phyloP scores from a whole-genome alignment of 1,139 yeast species.

The Pichia cactophila region DNA sequence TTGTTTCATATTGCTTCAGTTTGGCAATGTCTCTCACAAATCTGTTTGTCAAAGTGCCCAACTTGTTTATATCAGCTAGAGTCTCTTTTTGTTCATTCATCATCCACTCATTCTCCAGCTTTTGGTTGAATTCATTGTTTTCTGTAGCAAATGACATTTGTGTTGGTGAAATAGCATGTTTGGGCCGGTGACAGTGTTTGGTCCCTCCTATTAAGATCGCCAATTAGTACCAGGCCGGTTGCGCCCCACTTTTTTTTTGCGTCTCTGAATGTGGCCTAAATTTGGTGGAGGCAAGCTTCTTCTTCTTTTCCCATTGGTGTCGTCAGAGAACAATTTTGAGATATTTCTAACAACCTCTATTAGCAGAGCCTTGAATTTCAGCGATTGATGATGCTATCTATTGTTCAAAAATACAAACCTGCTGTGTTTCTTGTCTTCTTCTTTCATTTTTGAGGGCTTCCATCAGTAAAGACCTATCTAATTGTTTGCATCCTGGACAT shows the following conservation, averaged over 20 bases:
- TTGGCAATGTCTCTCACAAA: not conserved
- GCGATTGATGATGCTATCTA: no score
- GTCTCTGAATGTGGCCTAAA: not conserved
- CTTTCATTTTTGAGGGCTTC: no score
- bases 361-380: no score
- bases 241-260: not conserved
- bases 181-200: not conserved
- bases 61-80: not conserved
- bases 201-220: not conserved
- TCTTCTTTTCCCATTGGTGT: no score
- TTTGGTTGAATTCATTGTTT: not conserved
- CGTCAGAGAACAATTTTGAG: no score
- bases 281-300: no score
- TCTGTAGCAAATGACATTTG: not conserved
- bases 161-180: not conserved
- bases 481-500: no score
- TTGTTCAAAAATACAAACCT: no score
- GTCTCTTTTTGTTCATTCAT: not conserved
- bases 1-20: not conserved
- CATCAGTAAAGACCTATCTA: no score
- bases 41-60: not conserved
- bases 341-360: no score
- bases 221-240: not conserved
- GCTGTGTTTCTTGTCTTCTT: no score
- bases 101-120: not conserved